Conservation (phyloP, 306 rosid species). For the Styphnolobium japonicum region DNA sequence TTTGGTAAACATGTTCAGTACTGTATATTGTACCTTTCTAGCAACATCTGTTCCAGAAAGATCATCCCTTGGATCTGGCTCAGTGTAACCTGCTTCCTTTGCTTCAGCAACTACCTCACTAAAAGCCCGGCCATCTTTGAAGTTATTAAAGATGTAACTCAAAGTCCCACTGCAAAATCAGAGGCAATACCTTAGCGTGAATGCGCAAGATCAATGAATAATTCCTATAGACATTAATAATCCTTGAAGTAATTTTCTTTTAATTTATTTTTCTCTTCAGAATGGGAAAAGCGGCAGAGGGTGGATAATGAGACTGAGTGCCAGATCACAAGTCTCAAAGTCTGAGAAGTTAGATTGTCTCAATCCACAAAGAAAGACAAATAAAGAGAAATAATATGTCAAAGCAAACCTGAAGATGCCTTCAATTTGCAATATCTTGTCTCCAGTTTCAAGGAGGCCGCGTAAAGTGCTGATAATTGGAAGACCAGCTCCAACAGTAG, state of each 20-base stretch:
- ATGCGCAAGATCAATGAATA: slow-evolving; percentile 10
- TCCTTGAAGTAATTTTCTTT: slow-evolving; percentile 3
- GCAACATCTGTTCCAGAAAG: slow-evolving; percentile 95
- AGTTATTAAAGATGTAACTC: slow-evolving; percentile 96
- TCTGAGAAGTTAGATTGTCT: slow-evolving; percentile 16
- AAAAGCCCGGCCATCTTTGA: slow-evolving; percentile 58
- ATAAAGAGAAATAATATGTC: background rate
- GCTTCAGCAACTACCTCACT: slow-evolving; percentile 95
- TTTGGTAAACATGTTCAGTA: slow-evolving; percentile 7
- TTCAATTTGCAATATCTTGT: slow-evolving; percentile 90
- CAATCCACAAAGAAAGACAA: slow-evolving; percentile 39
- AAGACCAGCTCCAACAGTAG: slow-evolving; percentile 99
- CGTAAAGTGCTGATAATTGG: slow-evolving; percentile 91
- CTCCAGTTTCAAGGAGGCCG: slow-evolving; percentile 97
- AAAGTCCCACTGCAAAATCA: slow-evolving; percentile 88
- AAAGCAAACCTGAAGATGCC: slow-evolving; percentile 84
- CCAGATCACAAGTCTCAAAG: background rate
- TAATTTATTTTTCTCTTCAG: background rate
- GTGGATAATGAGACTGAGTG: background rate
- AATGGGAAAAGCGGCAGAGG: background rate
- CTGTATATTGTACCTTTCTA: slow-evolving; percentile 64
- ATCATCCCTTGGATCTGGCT: slow-evolving; percentile 99
- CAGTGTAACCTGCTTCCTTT: slow-evolving; percentile 92
- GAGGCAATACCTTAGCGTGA: slow-evolving; percentile 9
- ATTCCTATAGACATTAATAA: background rate